Percentiles rank a stretch among this genome's conserved stretches.
phyloP scores from a whole-genome alignment of 2,329 filamentous ascomycete species.

The Stachybotrys elegans region DNA sequence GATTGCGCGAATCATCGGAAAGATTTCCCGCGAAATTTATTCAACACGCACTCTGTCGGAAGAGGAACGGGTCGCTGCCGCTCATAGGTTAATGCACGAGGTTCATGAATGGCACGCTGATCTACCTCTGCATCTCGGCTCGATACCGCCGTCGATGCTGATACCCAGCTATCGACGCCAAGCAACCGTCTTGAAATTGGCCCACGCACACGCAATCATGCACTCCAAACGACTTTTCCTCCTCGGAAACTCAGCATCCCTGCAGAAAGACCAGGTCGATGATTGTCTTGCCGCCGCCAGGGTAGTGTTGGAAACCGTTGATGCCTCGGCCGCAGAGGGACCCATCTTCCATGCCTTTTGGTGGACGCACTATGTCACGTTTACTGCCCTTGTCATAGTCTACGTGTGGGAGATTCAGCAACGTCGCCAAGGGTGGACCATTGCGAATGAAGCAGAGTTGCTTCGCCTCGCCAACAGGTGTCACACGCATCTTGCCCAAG shows the following conservation, averaged over 20 bases:
- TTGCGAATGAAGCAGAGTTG: constrained; percentile 14
- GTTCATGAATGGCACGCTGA: constrained; percentile 33
- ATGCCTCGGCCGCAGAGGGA: constrained; percentile 31
- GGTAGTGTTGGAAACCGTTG: constrained; percentile 37
- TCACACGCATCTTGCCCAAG: constrained; percentile 36
- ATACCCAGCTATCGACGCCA: constrained; percentile 42
- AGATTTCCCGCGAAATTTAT: constrained; percentile 34
- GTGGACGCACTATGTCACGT: constrained; percentile 49
- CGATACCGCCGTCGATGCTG: constrained; percentile 37
- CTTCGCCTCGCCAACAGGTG: constrained; percentile 39
- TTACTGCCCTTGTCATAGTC: constrained; percentile 46
- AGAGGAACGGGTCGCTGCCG: constrained; percentile 29
- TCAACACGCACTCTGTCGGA: constrained; percentile 28
- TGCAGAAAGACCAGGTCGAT: constrained; percentile 21
- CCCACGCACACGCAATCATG: constrained; percentile 51
- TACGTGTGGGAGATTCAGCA: constrained; percentile 51
- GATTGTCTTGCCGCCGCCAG: constrained; percentile 44
- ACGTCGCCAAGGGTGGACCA: constrained; percentile 9
- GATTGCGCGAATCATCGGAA: constrained; percentile 32
- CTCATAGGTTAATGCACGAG: constrained; percentile 29
- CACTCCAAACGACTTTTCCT: constrained; percentile 51
- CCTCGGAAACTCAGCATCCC: constrained; percentile 24
- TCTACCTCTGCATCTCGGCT: constrained; percentile 37
- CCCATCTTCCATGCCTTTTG: constrained; percentile 44
- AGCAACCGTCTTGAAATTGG: constrained; percentile 47